Conservation (phyloP, 2,329 filamentous ascomycete species). For the Pseudogymnoascus sp. region DNA sequence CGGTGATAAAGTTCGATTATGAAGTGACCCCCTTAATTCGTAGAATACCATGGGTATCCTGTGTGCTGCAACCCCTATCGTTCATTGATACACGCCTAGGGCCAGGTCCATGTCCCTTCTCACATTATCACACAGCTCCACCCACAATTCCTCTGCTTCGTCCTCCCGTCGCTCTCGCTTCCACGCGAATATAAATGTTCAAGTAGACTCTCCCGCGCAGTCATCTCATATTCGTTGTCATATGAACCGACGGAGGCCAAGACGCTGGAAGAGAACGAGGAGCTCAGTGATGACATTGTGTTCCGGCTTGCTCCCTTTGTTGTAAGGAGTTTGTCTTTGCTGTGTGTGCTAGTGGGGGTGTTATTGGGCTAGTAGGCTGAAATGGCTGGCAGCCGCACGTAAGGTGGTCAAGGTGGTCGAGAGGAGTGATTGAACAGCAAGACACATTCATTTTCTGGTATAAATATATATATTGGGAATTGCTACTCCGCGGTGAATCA, state of each 20-base stretch:
- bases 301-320: background rate
- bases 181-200: background rate
- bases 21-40: background rate
- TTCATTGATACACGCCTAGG: background rate
- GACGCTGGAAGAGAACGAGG: background rate
- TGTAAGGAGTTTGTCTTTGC: background rate
- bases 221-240: background rate
- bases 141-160: background rate
- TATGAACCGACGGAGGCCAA: background rate
- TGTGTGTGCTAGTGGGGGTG: background rate
- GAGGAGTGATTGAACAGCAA: background rate
- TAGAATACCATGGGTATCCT: background rate
- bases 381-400: background rate
- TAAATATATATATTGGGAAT: background rate
- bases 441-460: background rate
- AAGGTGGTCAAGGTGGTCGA: background rate
- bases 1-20: background rate
- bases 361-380: background rate
- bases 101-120: background rate
- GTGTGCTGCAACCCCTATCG: too few relatives aligned
- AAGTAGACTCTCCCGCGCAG: background rate
- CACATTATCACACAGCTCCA: background rate
- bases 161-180: background rate
- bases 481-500: background rate
- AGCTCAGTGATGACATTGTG: background rate